phyloP scores from a whole-genome alignment of 2,329 filamentous ascomycete species.

The Amauroascus niger region DNA sequence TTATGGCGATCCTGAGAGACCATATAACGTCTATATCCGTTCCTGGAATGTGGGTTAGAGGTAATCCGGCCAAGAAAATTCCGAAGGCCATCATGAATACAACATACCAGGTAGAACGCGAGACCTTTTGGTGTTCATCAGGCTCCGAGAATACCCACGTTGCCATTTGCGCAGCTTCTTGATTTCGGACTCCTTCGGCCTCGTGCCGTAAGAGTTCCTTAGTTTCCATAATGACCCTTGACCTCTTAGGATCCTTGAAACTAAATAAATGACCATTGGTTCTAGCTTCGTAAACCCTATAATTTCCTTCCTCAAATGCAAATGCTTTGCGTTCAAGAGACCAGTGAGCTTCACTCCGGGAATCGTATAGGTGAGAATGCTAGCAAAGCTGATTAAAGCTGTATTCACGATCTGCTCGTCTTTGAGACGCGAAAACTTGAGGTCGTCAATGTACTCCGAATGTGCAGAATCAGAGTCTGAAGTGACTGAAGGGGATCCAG shows the following conservation, averaged over 20 bases:
- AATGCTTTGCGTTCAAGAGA: conserved; percentile 11
- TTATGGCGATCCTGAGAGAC: conserved; percentile 16
- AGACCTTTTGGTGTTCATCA: not conserved
- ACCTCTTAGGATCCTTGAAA: not conserved
- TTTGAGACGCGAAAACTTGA: not conserved
- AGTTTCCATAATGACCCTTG: conserved; percentile 10
- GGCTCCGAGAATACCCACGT: conserved; percentile 15
- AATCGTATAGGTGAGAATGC: conserved; percentile 3
- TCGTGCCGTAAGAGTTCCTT: not conserved
- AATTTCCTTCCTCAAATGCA: not conserved
- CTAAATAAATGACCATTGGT: conserved; percentile 12
- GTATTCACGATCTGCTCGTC: conserved; percentile 15
- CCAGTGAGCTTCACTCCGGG: conserved; percentile 1
- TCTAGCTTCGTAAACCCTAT: conserved; percentile 12
- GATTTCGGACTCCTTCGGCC: not conserved
- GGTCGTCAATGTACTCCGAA: not conserved
- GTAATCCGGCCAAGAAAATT: not conserved
- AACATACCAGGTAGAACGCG: not conserved
- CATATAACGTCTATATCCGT: conserved; percentile 8
- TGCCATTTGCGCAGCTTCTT: conserved; percentile 17
- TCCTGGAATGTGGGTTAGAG: not conserved
- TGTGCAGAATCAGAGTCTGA: not conserved
- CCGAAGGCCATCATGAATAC: no score
- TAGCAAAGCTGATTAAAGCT: conserved; percentile 5
- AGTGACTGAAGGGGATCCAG: no score